phyloP scores from a whole-genome alignment of 2,329 filamentous ascomycete species.

The Colletotrichum echinochloae region DNA sequence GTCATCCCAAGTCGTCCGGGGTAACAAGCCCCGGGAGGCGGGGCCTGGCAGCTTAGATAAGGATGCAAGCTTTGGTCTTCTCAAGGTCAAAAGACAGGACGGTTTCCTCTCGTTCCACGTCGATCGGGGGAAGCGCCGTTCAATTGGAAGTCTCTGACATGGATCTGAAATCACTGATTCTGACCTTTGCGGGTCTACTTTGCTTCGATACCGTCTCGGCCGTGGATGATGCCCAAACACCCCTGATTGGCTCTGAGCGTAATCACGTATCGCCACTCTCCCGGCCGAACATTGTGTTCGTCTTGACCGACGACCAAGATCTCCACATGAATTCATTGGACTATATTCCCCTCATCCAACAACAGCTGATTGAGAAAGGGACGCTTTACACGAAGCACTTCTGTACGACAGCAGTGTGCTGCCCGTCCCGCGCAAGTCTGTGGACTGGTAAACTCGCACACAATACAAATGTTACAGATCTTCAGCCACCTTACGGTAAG shows the following conservation, averaged over 20 bases:
- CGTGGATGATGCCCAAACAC: constrained; percentile 18
- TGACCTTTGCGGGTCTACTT: constrained; percentile 16
- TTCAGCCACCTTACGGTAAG: constrained; percentile 66
- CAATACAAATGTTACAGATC: constrained; percentile 72
- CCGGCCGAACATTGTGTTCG: constrained; percentile 70
- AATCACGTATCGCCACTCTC: constrained; percentile 23
- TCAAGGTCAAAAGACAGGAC: not conserved
- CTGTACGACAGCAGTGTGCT: constrained; percentile 74
- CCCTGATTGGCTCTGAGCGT: constrained; percentile 15
- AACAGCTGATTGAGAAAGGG: constrained; percentile 67
- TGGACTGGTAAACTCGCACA: constrained; percentile 73
- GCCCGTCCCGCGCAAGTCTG: constrained; percentile 71
- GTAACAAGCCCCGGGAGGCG: not conserved
- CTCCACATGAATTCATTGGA: constrained; percentile 69
- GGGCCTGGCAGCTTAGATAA: not conserved
- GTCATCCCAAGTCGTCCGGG: constrained; percentile 29
- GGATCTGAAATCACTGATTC: not conserved
- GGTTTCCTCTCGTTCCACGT: not conserved
- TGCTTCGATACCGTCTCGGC: not conserved
- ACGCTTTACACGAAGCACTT: constrained; percentile 71
- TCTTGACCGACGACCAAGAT: constrained; percentile 76
- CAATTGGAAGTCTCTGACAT: not conserved
- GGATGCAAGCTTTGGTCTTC: not conserved
- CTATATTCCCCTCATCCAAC: constrained; percentile 67
- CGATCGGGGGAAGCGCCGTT: not conserved